A percentile compares a stretch with the other conserved stretches of the same genome.
phyloP scores from a whole-genome alignment of 2,329 filamentous ascomycete species.

The Diplocarpon mali region DNA sequence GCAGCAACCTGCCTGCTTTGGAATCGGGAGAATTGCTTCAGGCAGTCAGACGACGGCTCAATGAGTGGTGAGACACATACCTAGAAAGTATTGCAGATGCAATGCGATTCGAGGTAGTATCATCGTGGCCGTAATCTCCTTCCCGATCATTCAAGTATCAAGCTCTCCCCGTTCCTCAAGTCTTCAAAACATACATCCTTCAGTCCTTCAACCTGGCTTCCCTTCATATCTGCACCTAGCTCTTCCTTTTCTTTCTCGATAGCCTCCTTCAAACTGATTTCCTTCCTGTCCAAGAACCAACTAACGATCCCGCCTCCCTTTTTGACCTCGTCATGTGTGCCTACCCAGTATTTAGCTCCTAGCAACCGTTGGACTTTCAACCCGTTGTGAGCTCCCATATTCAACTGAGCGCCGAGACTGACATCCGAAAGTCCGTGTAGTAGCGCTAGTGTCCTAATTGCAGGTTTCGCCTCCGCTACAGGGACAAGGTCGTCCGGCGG shows the following conservation, averaged over 20 bases:
- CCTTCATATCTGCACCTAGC: constrained; percentile 13
- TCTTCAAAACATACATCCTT: constrained; percentile 16
- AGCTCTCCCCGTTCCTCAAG: constrained; percentile 17
- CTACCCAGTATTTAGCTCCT: constrained; percentile 50
- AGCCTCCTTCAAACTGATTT: constrained; percentile 34
- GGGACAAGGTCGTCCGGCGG: constrained; percentile 34
- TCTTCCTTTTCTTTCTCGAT: constrained; percentile 29
- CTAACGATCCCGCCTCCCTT: constrained; percentile 45
- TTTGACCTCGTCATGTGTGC: constrained; percentile 55
- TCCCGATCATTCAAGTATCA: constrained; percentile 13
- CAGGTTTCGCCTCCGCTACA: constrained; percentile 33
- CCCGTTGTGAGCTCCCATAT: constrained; percentile 52
- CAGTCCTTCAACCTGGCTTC: constrained; percentile 7
- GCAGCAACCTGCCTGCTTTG: not conserved
- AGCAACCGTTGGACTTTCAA: constrained; percentile 41
- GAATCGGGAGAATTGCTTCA: not conserved
- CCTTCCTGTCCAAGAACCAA: constrained; percentile 35
- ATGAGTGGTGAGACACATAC: not conserved
- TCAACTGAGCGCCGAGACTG: constrained; percentile 45
- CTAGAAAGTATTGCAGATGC: not conserved
- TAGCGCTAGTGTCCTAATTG: constrained; percentile 43
- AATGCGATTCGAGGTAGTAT: not conserved
- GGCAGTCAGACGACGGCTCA: not conserved
- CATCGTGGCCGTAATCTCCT: not conserved
- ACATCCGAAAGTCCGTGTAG: constrained; percentile 56